Conservation (phyloP, 2,329 filamentous ascomycete genomes). For the Ceratocystis alfenasii region DNA sequence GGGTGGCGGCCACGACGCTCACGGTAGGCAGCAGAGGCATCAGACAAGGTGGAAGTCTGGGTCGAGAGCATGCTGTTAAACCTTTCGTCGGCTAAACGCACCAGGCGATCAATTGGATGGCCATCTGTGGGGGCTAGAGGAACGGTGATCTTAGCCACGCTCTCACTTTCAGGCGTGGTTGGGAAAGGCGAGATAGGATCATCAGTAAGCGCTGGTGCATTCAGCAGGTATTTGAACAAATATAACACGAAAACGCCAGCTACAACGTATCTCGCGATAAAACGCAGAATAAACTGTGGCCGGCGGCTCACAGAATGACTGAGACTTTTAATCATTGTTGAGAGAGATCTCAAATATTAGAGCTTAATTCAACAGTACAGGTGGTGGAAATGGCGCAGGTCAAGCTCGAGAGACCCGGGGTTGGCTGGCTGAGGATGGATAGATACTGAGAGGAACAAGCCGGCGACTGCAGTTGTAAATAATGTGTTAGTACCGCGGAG, state of each 20-base stretch:
- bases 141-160: slow-evolving; percentile 22
- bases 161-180: slow-evolving; percentile 16
- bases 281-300: slow-evolving; percentile 18
- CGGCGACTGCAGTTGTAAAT: neutral
- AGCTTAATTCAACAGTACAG: neutral
- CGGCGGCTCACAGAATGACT: slow-evolving; percentile 14
- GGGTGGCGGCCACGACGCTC: slow-evolving; percentile 46
- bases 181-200: slow-evolving; percentile 4
- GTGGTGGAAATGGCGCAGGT: neutral
- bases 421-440: neutral
- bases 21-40: slow-evolving; percentile 45
- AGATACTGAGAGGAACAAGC: too few species aligned
- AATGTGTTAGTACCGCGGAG: slow-evolving; percentile 1
- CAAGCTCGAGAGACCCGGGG: neutral
- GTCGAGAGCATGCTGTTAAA: slow-evolving; percentile 35
- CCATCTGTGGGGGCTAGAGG: slow-evolving; percentile 25
- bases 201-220: slow-evolving; percentile 11
- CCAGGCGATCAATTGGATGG: slow-evolving; percentile 42
- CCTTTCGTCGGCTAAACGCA: slow-evolving; percentile 35
- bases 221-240: slow-evolving; percentile 19
- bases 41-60: slow-evolving; percentile 38
- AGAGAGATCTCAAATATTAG: neutral
- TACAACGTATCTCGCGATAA: slow-evolving; percentile 13
- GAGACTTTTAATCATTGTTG: slow-evolving; percentile 15
- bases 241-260: slow-evolving; percentile 8